A percentile compares a stretch with the other conserved stretches of the same genome.
These are phyloP conservation scores for Lactarius sp. DNA, from an alignment of 768 basidiomycete genomes.

Conservation along the genomic window DNA sequence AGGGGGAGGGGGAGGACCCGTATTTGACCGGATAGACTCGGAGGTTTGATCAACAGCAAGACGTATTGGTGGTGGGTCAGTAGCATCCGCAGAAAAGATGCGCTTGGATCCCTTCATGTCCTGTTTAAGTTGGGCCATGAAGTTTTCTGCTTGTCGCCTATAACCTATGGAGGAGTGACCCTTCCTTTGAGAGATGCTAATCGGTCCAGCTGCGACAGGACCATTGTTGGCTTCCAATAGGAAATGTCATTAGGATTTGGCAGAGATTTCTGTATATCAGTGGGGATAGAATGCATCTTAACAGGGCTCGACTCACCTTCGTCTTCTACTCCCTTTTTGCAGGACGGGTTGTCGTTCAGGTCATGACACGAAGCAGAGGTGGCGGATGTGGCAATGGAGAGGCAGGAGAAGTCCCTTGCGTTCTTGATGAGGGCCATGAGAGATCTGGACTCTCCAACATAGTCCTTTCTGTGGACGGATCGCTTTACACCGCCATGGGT, in stretches of 20 bases:
- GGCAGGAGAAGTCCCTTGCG: constrained; percentile 71
- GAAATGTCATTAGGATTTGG: neutral
- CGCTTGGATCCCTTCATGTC: constrained; percentile 74
- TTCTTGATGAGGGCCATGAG: constrained; percentile 79
- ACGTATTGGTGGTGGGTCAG: constrained; percentile 39
- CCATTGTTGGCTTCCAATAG: neutral
- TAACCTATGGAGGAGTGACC: constrained; percentile 61
- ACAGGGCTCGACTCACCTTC: neutral
- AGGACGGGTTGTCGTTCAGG: neutral
- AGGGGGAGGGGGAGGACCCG: neutral
- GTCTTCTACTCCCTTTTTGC: neutral
- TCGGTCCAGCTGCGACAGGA: neutral
- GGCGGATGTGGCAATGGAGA: constrained; percentile 55
- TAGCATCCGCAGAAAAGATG: constrained; percentile 63
- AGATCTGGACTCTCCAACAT: constrained; percentile 69
- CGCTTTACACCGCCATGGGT: constrained; percentile 47
- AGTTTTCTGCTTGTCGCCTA: constrained; percentile 66
- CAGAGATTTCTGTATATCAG: neutral
- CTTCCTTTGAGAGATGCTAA: constrained; percentile 32
- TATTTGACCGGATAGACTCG: neutral
- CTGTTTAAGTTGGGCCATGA: constrained; percentile 83
- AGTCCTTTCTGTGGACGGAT: constrained; percentile 53
- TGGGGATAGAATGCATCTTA: neutral
- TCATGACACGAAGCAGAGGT: constrained; percentile 28
- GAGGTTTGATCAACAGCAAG: constrained; percentile 1